Base-by-base conservation (phyloP, 805 yeast genomes). In the Metschnikowia similis region DNA sequence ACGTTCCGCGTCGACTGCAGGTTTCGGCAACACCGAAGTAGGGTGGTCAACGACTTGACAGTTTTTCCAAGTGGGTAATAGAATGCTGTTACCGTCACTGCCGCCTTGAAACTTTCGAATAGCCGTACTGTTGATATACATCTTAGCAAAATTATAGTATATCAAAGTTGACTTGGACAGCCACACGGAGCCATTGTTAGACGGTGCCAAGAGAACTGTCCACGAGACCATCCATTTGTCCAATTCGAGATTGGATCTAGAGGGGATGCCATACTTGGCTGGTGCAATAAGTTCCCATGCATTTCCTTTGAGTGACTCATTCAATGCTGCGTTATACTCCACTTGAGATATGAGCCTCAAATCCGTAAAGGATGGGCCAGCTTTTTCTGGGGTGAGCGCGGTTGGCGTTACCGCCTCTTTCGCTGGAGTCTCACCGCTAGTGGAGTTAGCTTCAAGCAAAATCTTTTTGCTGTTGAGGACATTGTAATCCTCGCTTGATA, bases 221-320 rank as follows among this genome's bases (percentile, higher is more conserved):
- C 90, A 84, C 17, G 84, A 83, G 4, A 84, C 87, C 88, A 84
- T 84, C 90, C 90, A 84, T 63, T 79, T 82, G 59, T 84, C 90
- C 35, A 84, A 65, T 50, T 83, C 87, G 49, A 84, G 64, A 59
- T 84, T 84, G 6, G 83, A 76, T 55, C 78, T 80, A 60, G 86
- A 84, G 0, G 89, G 89, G 8, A 84, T 72, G 0, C 90, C 90
- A 61, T 84, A 79, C 1, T 80, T 69, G 1, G 82, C 69, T 0
- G 89, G 89, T 0, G 80, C 70, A 36, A 84, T 63, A 17, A 82
- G 61, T 48, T 78, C 83, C 86, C 87, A 81, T 0, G 84, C 82
- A 53, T 78, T 72, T 2, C 83, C 84, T 45, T 66, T 70, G 53
- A 84, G 80, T 0, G 83, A 82, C 47, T 74, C 78, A 53, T 74